Evolutionary conservation across 202 grass and related monocot genomes (phyloP).

Genomic region (Eragrostis tef): DNA sequence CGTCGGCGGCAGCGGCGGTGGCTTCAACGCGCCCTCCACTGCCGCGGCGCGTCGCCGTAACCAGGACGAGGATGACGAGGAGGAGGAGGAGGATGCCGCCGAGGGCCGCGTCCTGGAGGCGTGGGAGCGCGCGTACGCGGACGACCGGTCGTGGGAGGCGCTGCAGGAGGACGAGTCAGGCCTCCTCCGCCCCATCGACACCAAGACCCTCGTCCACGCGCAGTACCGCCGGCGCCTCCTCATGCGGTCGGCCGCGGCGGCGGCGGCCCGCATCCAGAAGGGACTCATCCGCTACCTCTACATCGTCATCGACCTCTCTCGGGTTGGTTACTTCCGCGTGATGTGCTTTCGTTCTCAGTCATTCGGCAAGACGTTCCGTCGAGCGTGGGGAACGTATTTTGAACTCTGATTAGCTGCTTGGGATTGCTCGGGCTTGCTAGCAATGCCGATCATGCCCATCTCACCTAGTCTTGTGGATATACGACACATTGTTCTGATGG

Average conservation of each 20-base stretch:
- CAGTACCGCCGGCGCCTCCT: constrained; percentile 91
- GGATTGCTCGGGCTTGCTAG: neutral
- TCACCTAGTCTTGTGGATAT: neutral
- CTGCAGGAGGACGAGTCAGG: constrained; percentile 98
- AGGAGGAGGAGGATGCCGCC: constrained; percentile 67
- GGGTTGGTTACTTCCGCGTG: constrained; percentile 49
- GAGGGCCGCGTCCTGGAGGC: constrained; percentile 68
- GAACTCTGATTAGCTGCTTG: constrained; percentile 3
- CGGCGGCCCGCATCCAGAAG: constrained; percentile 77
- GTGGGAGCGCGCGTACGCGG: constrained; percentile 97
- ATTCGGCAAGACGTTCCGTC: neutral
- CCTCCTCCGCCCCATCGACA: constrained; percentile 80
- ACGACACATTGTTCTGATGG: neutral
- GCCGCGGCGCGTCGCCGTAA: constrained; percentile 37
- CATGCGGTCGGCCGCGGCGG: constrained; percentile 55
- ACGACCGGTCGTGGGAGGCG: constrained; percentile 96
- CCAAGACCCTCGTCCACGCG: constrained; percentile 82
- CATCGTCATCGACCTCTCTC: constrained; percentile 85
- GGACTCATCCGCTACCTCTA: constrained; percentile 97
- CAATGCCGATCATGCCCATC: constrained; percentile 33
- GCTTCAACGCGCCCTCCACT: constrained; percentile 51
- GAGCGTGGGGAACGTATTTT: neutral
- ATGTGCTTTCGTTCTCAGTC: neutral
- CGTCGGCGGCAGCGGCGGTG: constrained; percentile 53
- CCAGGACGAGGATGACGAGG: constrained; percentile 55